Evolutionary conservation across 805 yeast species (phyloP).

Genomic region (Teunomyces lycoperdinae): DNA sequence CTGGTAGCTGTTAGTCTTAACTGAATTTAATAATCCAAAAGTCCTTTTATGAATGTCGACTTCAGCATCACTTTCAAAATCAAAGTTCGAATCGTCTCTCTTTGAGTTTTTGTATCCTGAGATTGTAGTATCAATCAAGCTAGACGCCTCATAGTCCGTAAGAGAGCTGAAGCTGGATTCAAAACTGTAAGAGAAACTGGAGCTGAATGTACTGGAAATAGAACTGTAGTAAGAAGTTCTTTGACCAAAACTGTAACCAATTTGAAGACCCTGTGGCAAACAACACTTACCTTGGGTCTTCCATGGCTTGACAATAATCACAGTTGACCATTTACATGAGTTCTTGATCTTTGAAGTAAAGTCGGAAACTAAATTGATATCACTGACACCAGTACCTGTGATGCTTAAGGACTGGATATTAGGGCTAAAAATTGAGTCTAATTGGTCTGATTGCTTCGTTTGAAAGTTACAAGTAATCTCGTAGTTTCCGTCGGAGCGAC

Average conservation of each 20-base stretch:
- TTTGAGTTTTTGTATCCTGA: conserved; percentile 5
- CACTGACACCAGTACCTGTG: conserved; percentile 20
- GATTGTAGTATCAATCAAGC: conserved; percentile 1
- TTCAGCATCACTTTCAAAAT: not conserved
- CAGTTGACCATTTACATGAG: conserved; percentile 20
- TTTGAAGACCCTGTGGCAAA: conserved; percentile 21
- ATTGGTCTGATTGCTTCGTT: conserved; percentile 18
- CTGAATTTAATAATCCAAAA: conserved; percentile 1
- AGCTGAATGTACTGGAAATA: conserved; percentile 9
- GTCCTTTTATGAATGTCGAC: conserved; percentile 1
- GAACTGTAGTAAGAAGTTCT: conserved; percentile 5
- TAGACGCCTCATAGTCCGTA: conserved; percentile 4
- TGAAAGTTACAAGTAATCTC: conserved; percentile 22
- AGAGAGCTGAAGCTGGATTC: not conserved
- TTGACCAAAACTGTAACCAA: conserved; percentile 13
- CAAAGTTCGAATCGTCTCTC: conserved; percentile 6
- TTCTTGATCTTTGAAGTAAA: conserved; percentile 12
- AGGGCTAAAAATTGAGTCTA: conserved; percentile 12
- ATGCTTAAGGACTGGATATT: conserved; percentile 16
- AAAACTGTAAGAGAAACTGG: conserved; percentile 5
- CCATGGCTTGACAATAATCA: conserved; percentile 19
- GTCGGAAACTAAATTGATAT: conserved; percentile 12
- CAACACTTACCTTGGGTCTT: conserved; percentile 17
- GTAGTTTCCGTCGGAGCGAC: conserved; percentile 16
- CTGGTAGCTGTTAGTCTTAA: conserved; percentile 5